A percentile compares a stretch with the other conserved stretches of the same genome.
phyloP scores from a whole-genome alignment of 2,329 filamentous ascomycete species.

The Magnaporthiopsis incrustans region DNA sequence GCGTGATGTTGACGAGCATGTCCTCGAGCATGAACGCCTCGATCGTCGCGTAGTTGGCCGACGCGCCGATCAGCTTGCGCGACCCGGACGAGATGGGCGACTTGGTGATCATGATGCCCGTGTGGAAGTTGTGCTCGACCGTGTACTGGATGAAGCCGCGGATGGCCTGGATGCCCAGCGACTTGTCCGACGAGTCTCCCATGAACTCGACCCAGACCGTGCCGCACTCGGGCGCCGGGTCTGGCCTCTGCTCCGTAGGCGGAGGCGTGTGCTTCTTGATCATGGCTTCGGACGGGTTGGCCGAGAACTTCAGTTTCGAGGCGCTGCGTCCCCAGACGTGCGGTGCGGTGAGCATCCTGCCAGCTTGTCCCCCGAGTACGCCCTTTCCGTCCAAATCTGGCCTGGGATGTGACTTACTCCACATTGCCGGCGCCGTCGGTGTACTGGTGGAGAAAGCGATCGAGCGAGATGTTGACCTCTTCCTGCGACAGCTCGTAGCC shows the following conservation, averaged over 20 bases:
- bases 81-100: slow-evolving; percentile 78
- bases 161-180: slow-evolving; percentile 86
- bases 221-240: slow-evolving; percentile 68
- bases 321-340: slow-evolving; percentile 47
- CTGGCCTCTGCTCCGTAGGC: slow-evolving; percentile 58
- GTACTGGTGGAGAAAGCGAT: slow-evolving; percentile 70
- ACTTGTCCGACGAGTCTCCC: slow-evolving; percentile 42
- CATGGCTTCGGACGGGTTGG: slow-evolving; percentile 77
- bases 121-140: slow-evolving; percentile 71
- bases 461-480: slow-evolving; percentile 78
- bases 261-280: slow-evolving; percentile 72
- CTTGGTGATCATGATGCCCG: slow-evolving; percentile 82
- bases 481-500: slow-evolving; percentile 89
- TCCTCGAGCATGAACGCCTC: slow-evolving; percentile 97
- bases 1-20: slow-evolving; percentile 93
- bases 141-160: slow-evolving; percentile 82
- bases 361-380: too few species aligned
- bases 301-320: slow-evolving; percentile 77
- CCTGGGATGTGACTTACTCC: slow-evolving; percentile 48
- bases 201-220: slow-evolving; percentile 93
- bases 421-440: slow-evolving; percentile 64
- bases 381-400: too few species aligned
- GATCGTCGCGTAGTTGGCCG: slow-evolving; percentile 69
- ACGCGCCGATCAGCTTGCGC: slow-evolving; percentile 74
- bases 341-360: too few species aligned